These are phyloP conservation scores for Yamadazyma jaroonii DNA, from an alignment of 1,139 yeast species.

Conservation along the genomic window DNA sequence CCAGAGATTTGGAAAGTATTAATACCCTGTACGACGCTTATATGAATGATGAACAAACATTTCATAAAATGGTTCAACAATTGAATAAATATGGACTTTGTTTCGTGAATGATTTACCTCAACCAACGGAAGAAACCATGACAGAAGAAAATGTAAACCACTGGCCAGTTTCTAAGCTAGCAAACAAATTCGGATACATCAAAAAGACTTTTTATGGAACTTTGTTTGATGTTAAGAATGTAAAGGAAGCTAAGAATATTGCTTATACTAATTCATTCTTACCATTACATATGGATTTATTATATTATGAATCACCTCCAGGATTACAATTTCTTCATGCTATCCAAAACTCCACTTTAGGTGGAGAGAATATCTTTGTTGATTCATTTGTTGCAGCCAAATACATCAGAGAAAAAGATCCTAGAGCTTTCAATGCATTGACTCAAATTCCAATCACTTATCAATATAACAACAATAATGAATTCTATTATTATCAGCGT, in stretches of 20 bases:
- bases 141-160: slow-evolving; percentile 26
- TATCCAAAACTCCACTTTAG: slow-evolving; percentile 58
- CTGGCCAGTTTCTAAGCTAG: slow-evolving; percentile 51
- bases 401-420: slow-evolving; percentile 51
- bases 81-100: slow-evolving; percentile 60
- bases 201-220: slow-evolving; percentile 75
- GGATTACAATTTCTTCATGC: slow-evolving; percentile 74
- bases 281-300: slow-evolving; percentile 78
- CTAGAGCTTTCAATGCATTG: slow-evolving; percentile 63
- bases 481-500: slow-evolving; percentile 61
- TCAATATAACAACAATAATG: slow-evolving; percentile 65
- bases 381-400: slow-evolving; percentile 72
- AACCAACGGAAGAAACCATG: slow-evolving; percentile 20
- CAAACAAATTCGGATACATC: slow-evolving; percentile 64
- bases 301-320: slow-evolving; percentile 82
- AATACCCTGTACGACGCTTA: slow-evolving; percentile 43
- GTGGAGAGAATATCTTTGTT: slow-evolving; percentile 74
- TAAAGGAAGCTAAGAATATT: slow-evolving; percentile 63
- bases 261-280: slow-evolving; percentile 68
- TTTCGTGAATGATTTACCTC: slow-evolving; percentile 54
- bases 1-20: slow-evolving; percentile 18
- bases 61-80: slow-evolving; percentile 41
- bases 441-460: slow-evolving; percentile 65
- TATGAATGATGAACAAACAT: slow-evolving; percentile 29
- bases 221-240: slow-evolving; percentile 66